Base-by-base conservation (phyloP, 176 grass and related monocot species). In the Raddia guianensis region DNA sequence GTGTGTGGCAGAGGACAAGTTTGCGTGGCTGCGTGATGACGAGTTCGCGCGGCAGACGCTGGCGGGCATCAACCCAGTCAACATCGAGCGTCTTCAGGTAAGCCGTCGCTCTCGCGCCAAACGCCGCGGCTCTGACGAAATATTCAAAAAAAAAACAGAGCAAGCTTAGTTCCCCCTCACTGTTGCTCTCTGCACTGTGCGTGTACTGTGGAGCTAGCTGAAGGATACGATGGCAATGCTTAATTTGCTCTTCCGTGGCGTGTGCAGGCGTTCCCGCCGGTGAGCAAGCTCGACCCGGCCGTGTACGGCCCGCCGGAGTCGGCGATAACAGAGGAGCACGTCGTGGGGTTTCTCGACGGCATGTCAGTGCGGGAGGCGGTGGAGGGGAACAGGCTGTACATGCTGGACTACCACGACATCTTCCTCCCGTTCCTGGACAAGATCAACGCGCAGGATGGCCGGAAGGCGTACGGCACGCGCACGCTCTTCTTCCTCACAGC, bases 21-120 rank as follows among this genome's bases (percentile, higher is more conserved):
- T 99, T 48, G 97, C 97, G 49, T 99, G 97, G 97, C 89, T 95
- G 27, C 92, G 97, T 2, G 97, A 99, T 8, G 97, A 99, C 56
- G 97, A 99, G 81, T 99, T 99, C 75, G 93, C 97, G 40, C 83
- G 93, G 47, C 93, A 96, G 79, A 33, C 89, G 8, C 87, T 99
- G 8, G 93, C 93, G 15, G 97, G 97, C 78, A 96, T 96, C 51
- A 99, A 99, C 68, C 97, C 97, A 12, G 91, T 96, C 84, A 91
- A 87, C 86, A 89, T 99, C 64, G 89, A 99, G 58, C 84, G 86
- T 13, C 90, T 99, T 67, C 75, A 80, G 97, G 97, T 99, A 95
- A 75, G 72, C 33, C 48, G 53, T 81, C 44, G 20, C 33, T 51
- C 21, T 76, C 85, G 33, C 18, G 76, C 58, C 48, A 12, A 53